Percentiles rank a stretch among this genome's conserved stretches.
Evolutionary conservation across 768 basidiomycete species (phyloP).

Genomic region (Leccinum broughii): DNA sequence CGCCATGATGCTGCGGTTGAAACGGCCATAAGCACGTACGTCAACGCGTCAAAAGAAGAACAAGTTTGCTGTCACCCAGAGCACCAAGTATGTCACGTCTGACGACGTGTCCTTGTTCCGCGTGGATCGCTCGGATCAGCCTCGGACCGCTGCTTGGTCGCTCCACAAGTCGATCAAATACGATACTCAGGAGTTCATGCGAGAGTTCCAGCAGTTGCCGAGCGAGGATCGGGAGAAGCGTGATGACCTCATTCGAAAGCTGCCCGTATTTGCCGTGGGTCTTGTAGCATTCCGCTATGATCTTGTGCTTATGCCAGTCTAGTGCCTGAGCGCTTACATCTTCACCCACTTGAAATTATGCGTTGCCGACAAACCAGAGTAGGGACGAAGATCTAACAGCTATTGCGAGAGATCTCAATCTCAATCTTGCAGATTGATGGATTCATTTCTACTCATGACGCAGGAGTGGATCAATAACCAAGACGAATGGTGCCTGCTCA

Average conservation of each 20-base stretch:
- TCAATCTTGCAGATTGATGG: constrained; percentile 15
- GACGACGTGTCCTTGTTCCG: constrained; percentile 28
- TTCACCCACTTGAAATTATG: constrained; percentile 31
- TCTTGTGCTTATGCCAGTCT: background rate
- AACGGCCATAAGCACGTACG: too few species aligned
- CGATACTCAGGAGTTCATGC: constrained; percentile 23
- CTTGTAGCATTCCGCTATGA: background rate
- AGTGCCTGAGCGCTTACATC: constrained; percentile 26
- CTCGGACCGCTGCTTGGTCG: constrained; percentile 17
- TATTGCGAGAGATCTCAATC: background rate
- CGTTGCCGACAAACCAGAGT: constrained; percentile 18
- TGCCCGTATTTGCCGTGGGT: constrained; percentile 27
- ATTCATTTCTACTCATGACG: constrained; percentile 15
- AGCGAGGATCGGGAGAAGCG: constrained; percentile 19
- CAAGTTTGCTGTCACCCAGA: constrained; percentile 8
- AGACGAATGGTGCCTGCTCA: constrained; percentile 27
- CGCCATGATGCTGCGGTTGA: too few species aligned
- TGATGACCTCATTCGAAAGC: constrained; percentile 13
- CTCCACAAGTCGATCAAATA: constrained; percentile 25
- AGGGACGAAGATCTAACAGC: background rate
- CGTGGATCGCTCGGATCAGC: constrained; percentile 26
- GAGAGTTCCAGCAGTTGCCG: constrained; percentile 12
- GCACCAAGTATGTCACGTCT: constrained; percentile 16
- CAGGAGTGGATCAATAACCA: constrained; percentile 21
- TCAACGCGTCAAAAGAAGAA: too few species aligned